Evolutionary conservation across 2,329 filamentous ascomycete genomes (phyloP).

Genomic region (Aspergillus ruber): DNA sequence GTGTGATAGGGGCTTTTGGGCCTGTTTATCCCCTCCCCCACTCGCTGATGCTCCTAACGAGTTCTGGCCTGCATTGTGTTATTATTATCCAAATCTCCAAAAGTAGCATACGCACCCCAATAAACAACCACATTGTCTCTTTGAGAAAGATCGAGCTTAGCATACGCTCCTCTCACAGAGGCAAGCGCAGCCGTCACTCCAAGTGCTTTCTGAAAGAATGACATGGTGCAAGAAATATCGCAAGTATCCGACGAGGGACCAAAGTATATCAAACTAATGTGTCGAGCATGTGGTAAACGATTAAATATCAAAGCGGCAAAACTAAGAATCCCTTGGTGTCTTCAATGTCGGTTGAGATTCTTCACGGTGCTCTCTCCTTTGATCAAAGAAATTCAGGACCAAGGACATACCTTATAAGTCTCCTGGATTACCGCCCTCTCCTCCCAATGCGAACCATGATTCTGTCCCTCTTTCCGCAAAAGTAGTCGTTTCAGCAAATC

Average conservation of each 20-base stretch:
- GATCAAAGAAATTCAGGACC: background rate
- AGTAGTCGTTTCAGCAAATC: too few relatives aligned
- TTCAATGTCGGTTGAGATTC: background rate
- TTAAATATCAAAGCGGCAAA: background rate
- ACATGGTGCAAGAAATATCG: constrained; percentile 17
- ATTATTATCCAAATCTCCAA: background rate
- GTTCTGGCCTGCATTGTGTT: constrained; percentile 48
- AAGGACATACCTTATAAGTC: background rate
- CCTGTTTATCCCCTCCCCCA: constrained; percentile 43
- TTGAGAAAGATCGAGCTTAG: constrained; percentile 40
- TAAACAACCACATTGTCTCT: constrained; percentile 57
- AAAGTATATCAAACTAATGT: constrained; percentile 2
- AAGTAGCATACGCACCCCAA: constrained; percentile 44
- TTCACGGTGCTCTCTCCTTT: background rate
- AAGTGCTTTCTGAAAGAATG: constrained; percentile 17
- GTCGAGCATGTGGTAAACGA: background rate
- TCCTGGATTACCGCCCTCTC: background rate
- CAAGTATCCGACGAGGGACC: background rate
- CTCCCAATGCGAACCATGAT: too few relatives aligned
- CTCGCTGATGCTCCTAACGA: constrained; percentile 42
- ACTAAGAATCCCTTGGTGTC: background rate
- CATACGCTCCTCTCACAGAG: constrained; percentile 27
- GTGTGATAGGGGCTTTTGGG: constrained; percentile 41
- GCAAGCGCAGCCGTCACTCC: constrained; percentile 22
- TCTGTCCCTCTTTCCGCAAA: too few relatives aligned